Percentiles rank a stretch among this genome's conserved stretches.
Conservation (phyloP, 768 basidiomycete species). For the Tulasnella sp. region DNA sequence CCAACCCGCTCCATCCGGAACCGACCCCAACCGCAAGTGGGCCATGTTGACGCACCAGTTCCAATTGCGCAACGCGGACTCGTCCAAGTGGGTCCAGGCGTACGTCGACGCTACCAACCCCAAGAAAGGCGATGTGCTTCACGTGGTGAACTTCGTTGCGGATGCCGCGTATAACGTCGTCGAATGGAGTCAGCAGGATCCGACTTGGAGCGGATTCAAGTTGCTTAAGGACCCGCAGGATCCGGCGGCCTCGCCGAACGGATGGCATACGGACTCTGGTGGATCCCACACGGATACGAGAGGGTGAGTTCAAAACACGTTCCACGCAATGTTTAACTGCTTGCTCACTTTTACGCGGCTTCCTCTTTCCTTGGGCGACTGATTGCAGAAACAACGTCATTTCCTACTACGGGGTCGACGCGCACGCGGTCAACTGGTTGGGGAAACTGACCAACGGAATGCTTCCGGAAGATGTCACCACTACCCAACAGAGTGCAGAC, state of each 20-base stretch:
- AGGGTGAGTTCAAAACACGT: not conserved
- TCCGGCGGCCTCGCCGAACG: slow-evolving; percentile 62
- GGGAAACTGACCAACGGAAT: not conserved
- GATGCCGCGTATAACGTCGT: slow-evolving; percentile 39
- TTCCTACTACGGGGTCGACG: not conserved
- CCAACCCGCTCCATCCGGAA: not conserved
- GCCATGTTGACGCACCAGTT: not conserved
- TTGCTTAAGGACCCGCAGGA: no score
- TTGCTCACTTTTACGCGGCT: not conserved
- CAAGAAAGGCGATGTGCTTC: slow-evolving; percentile 37
- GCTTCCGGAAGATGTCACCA: slow-evolving; percentile 15
- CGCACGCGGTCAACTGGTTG: no score
- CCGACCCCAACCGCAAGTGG: not conserved
- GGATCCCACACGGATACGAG: not conserved
- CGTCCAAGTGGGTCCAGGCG: not conserved
- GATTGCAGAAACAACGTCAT: not conserved
- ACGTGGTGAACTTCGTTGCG: slow-evolving; percentile 57
- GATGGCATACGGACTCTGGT: slow-evolving; percentile 59
- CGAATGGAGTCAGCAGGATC: not conserved
- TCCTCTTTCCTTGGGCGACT: not conserved
- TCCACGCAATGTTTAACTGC: not conserved
- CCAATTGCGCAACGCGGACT: not conserved
- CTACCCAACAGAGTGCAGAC: not conserved
- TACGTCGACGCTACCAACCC: not conserved
- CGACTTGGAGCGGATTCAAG: not conserved